These are phyloP conservation scores for Gnomoniopsis smithogilvyi DNA, from an alignment of 2,329 filamentous ascomycete species.

Conservation along the genomic window DNA sequence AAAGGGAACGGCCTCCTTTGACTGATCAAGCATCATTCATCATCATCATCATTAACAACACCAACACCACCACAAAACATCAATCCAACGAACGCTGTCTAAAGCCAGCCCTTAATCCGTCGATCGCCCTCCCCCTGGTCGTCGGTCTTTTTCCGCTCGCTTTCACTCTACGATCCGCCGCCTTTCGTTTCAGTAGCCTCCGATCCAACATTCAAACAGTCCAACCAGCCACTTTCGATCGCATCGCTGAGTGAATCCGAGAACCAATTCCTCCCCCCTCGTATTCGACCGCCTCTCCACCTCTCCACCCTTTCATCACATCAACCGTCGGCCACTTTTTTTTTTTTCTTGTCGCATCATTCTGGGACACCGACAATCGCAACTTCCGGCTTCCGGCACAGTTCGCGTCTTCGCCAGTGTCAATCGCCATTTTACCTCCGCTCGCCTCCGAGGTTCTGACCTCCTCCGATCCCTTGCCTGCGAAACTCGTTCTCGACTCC, in stretches of 20 bases:
- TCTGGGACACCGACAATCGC: constrained; percentile 12
- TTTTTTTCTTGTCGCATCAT: not conserved
- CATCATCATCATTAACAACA: not conserved
- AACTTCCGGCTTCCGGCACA: not conserved
- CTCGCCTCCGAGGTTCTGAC: constrained; percentile 8
- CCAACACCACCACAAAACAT: too few species aligned
- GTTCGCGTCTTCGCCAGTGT: not conserved
- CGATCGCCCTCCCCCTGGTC: not conserved
- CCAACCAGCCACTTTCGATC: not conserved
- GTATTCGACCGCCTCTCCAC: constrained; percentile 4
- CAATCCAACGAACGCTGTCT: too few species aligned
- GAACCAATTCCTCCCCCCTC: not conserved
- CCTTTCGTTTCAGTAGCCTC: constrained; percentile 7
- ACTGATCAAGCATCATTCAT: not conserved
- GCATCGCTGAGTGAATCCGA: not conserved
- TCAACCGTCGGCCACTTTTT: constrained; percentile 1
- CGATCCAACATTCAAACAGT: not conserved
- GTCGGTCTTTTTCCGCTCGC: not conserved
- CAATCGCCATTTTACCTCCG: too few species aligned
- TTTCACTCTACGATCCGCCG: not conserved
- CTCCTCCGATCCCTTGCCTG: not conserved
- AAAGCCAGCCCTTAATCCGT: not conserved
- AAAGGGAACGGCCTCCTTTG: not conserved
- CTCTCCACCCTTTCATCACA: constrained; percentile 10
- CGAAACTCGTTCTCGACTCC: constrained; percentile 14